phyloP scores from a whole-genome alignment of 2,329 filamentous ascomycete genomes.

The Rasamsonia emersonii region DNA sequence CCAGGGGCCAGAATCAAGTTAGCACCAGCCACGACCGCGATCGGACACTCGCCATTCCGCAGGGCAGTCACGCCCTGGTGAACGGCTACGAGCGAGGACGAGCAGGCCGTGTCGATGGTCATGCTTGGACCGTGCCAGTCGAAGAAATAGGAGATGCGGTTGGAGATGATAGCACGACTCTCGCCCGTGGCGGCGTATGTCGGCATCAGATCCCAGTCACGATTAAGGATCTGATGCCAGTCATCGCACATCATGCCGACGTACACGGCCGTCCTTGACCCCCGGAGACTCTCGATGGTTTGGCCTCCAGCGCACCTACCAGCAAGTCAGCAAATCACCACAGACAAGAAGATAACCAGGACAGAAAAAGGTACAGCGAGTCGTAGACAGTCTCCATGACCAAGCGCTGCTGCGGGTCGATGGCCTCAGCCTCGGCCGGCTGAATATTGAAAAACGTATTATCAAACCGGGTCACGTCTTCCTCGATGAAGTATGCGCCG shows the following conservation, averaged over 20 bases:
- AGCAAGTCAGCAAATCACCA: slow-evolving; percentile 11
- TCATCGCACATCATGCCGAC: slow-evolving; percentile 7
- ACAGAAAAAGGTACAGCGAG: too few species aligned
- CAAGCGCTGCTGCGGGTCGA: slow-evolving; percentile 18
- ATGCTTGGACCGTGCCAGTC: slow-evolving; percentile 15
- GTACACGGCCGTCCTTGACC: slow-evolving; percentile 10
- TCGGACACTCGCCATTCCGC: slow-evolving; percentile 11
- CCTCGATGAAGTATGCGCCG: slow-evolving; percentile 5
- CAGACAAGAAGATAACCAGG: too few species aligned
- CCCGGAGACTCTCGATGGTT: background rate
- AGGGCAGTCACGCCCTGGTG: slow-evolving; percentile 11
- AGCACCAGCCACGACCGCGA: slow-evolving; percentile 17
- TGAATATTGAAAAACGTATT: slow-evolving; percentile 16
- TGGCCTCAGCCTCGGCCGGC: slow-evolving; percentile 7
- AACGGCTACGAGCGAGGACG: slow-evolving; percentile 5
- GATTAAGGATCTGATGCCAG: background rate
- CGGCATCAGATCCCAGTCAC: background rate
- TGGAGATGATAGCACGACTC: slow-evolving; percentile 1
- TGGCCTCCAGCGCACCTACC: background rate
- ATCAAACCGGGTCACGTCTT: slow-evolving; percentile 22
- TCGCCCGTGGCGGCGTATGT: background rate
- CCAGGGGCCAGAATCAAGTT: slow-evolving; percentile 20
- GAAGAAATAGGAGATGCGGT: slow-evolving; percentile 10
- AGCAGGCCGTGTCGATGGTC: slow-evolving; percentile 16
- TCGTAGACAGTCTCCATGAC: slow-evolving; percentile 8